Evolutionary conservation across 495 filamentous ascomycete species (phyloP).

Genomic region (Tuber aestivum): DNA sequence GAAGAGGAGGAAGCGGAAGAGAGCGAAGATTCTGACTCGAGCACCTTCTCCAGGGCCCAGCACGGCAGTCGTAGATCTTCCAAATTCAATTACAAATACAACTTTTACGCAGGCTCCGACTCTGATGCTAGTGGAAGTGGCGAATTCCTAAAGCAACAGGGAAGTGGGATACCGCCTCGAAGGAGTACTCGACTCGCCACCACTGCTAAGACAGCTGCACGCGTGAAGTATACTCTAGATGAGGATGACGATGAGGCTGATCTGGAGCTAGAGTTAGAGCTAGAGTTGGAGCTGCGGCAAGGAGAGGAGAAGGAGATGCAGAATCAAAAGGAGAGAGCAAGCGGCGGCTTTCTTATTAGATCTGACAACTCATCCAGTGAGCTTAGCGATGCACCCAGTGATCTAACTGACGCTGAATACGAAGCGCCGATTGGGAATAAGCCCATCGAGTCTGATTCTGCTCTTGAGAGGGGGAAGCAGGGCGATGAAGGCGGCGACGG

Average conservation of each 20-base stretch:
- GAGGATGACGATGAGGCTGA: neutral
- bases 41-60: neutral
- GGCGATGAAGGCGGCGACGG: neutral
- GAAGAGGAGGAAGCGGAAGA: neutral
- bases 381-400: neutral
- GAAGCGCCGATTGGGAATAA: neutral
- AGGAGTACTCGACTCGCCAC: neutral
- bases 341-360: neutral
- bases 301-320: neutral
- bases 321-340: neutral
- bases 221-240: neutral
- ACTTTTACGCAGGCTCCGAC: neutral
- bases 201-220: neutral
- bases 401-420: neutral
- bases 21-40: neutral
- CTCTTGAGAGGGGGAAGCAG: neutral
- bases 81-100: neutral
- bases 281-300: neutral
- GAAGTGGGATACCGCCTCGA: neutral
- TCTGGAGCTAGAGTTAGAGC: neutral
- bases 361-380: neutral
- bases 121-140: neutral
- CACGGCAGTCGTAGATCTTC: neutral
- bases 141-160: neutral
- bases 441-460: neutral